Percentiles rank a stretch among this genome's conserved stretches.
phyloP scores from a whole-genome alignment of 768 basidiomycete species.

The Ramaria sp. region DNA sequence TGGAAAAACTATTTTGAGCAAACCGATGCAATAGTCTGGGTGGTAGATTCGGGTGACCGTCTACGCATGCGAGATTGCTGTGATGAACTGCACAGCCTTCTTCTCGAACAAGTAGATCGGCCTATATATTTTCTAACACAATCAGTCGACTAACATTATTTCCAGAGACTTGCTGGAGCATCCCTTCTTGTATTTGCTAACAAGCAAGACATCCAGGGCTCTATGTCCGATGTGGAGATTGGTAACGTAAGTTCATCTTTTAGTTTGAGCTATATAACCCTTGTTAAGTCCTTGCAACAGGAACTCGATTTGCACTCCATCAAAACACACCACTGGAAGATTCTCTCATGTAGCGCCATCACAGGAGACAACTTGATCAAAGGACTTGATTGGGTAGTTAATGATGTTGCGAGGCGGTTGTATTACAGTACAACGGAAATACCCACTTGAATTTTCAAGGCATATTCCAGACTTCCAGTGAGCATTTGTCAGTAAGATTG shows the following conservation, averaged over 20 bases:
- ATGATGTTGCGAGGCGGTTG: constrained; percentile 75
- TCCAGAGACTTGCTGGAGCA: constrained; percentile 89
- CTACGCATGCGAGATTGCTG: constrained; percentile 86
- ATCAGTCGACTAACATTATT: neutral
- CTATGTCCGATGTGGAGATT: constrained; percentile 76
- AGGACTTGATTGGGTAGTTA: constrained; percentile 88
- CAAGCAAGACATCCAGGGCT: constrained; percentile 90
- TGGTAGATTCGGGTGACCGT: constrained; percentile 91
- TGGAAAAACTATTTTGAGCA: constrained; percentile 99
- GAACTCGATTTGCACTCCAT: constrained; percentile 73
- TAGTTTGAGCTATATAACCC: neutral
- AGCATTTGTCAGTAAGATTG: no score
- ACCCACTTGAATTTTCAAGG: neutral
- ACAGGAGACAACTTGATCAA: constrained; percentile 76
- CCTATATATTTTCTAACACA: constrained; percentile 2
- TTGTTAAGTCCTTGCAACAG: constrained; percentile 31
- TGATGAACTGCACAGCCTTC: constrained; percentile 72
- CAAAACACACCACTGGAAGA: constrained; percentile 82
- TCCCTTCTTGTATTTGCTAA: constrained; percentile 94
- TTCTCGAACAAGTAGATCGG: constrained; percentile 79
- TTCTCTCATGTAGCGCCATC: constrained; percentile 86
- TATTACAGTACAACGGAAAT: constrained; percentile 54
- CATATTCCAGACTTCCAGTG: neutral
- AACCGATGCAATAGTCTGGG: constrained; percentile 97
- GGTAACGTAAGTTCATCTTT: constrained; percentile 46